Percentiles rank a stretch among this genome's conserved stretches.
phyloP scores from a whole-genome alignment of 495 filamentous ascomycete species.

The Annulohypoxylon stygium region DNA sequence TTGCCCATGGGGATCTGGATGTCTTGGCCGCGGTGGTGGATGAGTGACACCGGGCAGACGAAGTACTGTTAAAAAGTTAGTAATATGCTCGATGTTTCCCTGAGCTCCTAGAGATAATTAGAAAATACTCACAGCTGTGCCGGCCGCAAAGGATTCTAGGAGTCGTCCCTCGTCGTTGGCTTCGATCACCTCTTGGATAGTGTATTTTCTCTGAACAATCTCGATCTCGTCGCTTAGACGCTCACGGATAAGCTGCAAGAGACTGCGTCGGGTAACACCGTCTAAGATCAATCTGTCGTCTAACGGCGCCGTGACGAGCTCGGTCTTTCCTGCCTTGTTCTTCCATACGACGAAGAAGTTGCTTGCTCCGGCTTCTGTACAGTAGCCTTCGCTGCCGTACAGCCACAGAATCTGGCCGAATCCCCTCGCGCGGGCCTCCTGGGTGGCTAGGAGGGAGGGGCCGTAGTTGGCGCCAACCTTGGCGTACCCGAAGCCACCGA shows the following conservation, averaged over 20 bases:
- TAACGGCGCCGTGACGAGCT: slow-evolving; percentile 87
- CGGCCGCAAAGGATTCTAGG: slow-evolving; percentile 86
- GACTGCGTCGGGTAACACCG: slow-evolving; percentile 82
- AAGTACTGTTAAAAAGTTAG: slow-evolving; percentile 70
- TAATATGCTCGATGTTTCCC: not conserved
- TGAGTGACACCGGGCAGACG: slow-evolving; percentile 78
- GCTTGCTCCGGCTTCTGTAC: slow-evolving; percentile 91
- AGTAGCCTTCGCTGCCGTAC: slow-evolving; percentile 77
- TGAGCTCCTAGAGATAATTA: not conserved
- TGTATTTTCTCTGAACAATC: slow-evolving; percentile 83
- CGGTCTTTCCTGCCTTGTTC: slow-evolving; percentile 71
- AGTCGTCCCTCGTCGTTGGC: slow-evolving; percentile 81
- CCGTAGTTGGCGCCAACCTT: slow-evolving; percentile 96
- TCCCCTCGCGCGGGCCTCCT: slow-evolving; percentile 75
- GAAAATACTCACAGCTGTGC: slow-evolving; percentile 78
- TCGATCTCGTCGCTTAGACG: slow-evolving; percentile 72
- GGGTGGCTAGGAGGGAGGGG: slow-evolving; percentile 79
- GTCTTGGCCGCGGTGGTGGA: slow-evolving; percentile 78
- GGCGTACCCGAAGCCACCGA: slow-evolving; percentile 89
- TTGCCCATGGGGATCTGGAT: slow-evolving; percentile 73
- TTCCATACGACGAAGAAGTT: slow-evolving; percentile 93
- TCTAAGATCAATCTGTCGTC: slow-evolving; percentile 85
- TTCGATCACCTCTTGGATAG: slow-evolving; percentile 80
- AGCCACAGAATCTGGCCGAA: slow-evolving; percentile 95
- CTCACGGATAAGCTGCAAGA: slow-evolving; percentile 78